A percentile compares a stretch with the other conserved stretches of the same genome.
Evolutionary conservation across 108 stramenopile species (phyloP).

Genomic region (Skeletonema menzelii): DNA sequence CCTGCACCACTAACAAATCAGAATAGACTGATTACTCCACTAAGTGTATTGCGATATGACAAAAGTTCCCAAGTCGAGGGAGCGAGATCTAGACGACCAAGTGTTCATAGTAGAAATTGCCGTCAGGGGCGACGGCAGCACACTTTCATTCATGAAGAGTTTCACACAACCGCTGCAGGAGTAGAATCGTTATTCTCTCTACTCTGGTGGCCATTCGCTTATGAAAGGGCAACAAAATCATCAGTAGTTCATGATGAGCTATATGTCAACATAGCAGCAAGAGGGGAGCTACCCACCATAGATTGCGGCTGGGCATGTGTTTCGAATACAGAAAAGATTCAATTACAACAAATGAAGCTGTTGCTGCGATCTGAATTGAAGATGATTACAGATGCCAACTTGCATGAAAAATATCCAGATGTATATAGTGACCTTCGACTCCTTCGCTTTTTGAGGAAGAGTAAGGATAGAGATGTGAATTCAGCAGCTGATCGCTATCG

Average conservation of each 20-base stretch:
- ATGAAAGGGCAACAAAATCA: not conserved
- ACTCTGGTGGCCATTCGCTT: slow-evolving; percentile 4
- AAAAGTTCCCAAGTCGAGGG: not conserved
- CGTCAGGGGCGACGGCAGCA: not conserved
- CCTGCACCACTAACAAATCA: too few species aligned
- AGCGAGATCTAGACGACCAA: not conserved
- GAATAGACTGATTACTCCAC: too few species aligned
- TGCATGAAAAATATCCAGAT: slow-evolving; percentile 27
- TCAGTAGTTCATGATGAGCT: too few species aligned
- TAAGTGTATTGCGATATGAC: not conserved
- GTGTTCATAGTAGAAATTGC: not conserved
- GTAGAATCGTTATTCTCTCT: slow-evolving; percentile 5
- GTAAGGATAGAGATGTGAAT: slow-evolving; percentile 16
- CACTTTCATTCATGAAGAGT: not conserved
- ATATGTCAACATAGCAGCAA: not conserved
- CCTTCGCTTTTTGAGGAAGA: slow-evolving; percentile 41
- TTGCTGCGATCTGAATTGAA: not conserved
- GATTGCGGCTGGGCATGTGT: slow-evolving; percentile 23
- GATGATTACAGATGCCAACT: not conserved
- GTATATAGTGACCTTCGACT: slow-evolving; percentile 36
- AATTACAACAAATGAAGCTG: too few species aligned
- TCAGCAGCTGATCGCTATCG: slow-evolving; percentile 29
- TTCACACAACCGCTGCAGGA: slow-evolving; percentile 5
- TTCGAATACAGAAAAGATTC: not conserved
- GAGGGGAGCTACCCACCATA: slow-evolving; percentile 7